These are phyloP conservation scores for Backusella tuberculispora DNA, from an alignment of 192 early-diverging fungal genomes.

Conservation along the genomic window DNA sequence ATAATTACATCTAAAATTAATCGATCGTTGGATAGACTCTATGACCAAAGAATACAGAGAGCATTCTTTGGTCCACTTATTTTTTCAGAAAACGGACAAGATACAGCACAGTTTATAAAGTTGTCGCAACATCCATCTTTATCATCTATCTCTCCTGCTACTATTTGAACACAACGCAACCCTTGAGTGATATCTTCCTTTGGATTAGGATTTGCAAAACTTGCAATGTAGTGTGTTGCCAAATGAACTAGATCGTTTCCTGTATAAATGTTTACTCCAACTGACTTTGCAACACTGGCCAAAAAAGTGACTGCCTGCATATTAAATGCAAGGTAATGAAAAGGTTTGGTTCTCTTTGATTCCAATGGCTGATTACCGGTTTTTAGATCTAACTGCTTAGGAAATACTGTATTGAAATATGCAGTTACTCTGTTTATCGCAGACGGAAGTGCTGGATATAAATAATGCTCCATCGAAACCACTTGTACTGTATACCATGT, in stretches of 20 bases:
- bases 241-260: constrained; percentile 19
- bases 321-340: constrained; percentile 44
- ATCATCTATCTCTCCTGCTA: constrained; percentile 15
- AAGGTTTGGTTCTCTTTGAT: constrained; percentile 35
- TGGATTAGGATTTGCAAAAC: constrained; percentile 15
- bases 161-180: constrained; percentile 25
- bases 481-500: constrained; percentile 43
- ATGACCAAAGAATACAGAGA: constrained; percentile 8
- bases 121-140: constrained; percentile 12
- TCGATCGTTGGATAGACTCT: background rate
- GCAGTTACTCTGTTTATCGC: background rate
- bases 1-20: too few species aligned
- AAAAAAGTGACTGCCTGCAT: constrained; percentile 39
- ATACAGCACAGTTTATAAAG: constrained; percentile 6
- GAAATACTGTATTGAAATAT: constrained; percentile 22
- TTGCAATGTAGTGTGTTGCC: constrained; percentile 28
- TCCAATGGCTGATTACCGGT: constrained; percentile 46
- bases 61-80: constrained; percentile 24
- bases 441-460: background rate
- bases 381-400: constrained; percentile 24
- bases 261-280: constrained; percentile 6
- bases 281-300: background rate
- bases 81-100: constrained; percentile 18
- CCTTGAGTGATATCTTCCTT: constrained; percentile 30
- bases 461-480: constrained; percentile 33